A percentile compares a stretch with the other conserved stretches of the same genome.
Conservation (phyloP, 192 early-diverging fungal genomes). For the Rhizophagus clarus region DNA sequence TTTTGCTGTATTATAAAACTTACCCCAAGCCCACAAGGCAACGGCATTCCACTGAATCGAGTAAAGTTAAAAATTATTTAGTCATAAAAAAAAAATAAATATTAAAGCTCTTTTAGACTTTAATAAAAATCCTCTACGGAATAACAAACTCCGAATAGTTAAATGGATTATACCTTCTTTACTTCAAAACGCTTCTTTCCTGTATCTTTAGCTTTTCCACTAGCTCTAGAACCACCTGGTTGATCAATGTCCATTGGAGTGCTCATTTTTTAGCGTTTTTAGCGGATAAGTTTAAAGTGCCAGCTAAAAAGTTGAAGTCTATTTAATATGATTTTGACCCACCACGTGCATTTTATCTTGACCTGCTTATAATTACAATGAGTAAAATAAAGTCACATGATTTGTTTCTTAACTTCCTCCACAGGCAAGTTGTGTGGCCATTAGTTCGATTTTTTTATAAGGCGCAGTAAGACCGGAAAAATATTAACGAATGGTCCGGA, state of each 20-base stretch:
- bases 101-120: neutral
- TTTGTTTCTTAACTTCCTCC: too few species aligned
- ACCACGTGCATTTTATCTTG: too few species aligned
- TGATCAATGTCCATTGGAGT: slow-evolving; percentile 30
- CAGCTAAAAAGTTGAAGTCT: too few species aligned
- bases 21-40: slow-evolving; percentile 98
- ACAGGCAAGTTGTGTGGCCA: too few species aligned
- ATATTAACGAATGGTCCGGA: too few species aligned
- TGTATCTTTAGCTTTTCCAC: slow-evolving; percentile 27
- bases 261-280: neutral
- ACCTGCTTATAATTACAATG: too few species aligned
- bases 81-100: neutral
- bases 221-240: slow-evolving; percentile 5
- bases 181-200: slow-evolving; percentile 31
- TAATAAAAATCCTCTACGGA: neutral
- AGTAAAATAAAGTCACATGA: too few species aligned
- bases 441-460: too few species aligned
- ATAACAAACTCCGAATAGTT: neutral
- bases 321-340: too few species aligned
- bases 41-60: slow-evolving; percentile 92
- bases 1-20: slow-evolving; percentile 16
- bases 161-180: slow-evolving; percentile 20
- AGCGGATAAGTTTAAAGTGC: too few species aligned
- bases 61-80: neutral
- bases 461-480: too few species aligned